A percentile compares a stretch with the other conserved stretches of the same genome.
These are phyloP conservation scores for Scutellaria minor DNA, from an alignment of 257 asterid species.

Conservation along the genomic window DNA sequence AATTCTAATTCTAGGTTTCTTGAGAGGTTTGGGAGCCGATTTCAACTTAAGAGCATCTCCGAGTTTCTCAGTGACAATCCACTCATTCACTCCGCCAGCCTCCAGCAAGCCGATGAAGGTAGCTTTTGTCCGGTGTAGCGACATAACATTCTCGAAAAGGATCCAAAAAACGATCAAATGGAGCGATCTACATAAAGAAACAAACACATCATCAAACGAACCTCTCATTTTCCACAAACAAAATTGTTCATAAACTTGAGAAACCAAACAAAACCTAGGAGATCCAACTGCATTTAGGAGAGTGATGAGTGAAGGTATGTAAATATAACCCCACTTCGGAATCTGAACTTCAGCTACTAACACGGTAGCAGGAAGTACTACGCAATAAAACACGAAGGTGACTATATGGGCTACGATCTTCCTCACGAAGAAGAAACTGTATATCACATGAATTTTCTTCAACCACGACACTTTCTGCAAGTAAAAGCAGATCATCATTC, in stretches of 20 bases:
- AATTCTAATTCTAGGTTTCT: constrained; percentile 58
- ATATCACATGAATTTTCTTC: constrained; percentile 89
- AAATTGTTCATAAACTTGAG: too few relatives aligned
- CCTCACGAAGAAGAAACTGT: constrained; percentile 92
- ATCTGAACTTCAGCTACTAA: constrained; percentile 85
- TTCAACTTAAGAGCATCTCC: constrained; percentile 78
- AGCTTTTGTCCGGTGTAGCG: constrained; percentile 91
- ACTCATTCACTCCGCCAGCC: constrained; percentile 88
- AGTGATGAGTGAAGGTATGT: constrained; percentile 80
- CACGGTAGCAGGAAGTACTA: constrained; percentile 84
- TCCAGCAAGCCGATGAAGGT: constrained; percentile 90
- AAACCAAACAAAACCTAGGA: constrained; percentile 56
- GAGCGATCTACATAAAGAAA: constrained; percentile 55
- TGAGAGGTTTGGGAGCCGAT: constrained; percentile 57
- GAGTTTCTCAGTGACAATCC: constrained; percentile 95
- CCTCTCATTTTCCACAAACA: too few relatives aligned
- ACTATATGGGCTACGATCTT: constrained; percentile 89
- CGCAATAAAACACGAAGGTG: constrained; percentile 76
- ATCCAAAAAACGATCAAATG: constrained; percentile 91
- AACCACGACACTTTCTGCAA: constrained; percentile 82
- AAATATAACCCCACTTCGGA: constrained; percentile 94
- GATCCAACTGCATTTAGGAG: constrained; percentile 85
- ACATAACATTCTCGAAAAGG: constrained; percentile 93
- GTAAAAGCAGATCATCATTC: neutral
- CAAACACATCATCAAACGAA: neutral